Evolutionary conservation across 192 early-diverging fungal species (phyloP), one percentile per base, ranked within the genome.

Genomic region (Podila epicladia): DNA sequence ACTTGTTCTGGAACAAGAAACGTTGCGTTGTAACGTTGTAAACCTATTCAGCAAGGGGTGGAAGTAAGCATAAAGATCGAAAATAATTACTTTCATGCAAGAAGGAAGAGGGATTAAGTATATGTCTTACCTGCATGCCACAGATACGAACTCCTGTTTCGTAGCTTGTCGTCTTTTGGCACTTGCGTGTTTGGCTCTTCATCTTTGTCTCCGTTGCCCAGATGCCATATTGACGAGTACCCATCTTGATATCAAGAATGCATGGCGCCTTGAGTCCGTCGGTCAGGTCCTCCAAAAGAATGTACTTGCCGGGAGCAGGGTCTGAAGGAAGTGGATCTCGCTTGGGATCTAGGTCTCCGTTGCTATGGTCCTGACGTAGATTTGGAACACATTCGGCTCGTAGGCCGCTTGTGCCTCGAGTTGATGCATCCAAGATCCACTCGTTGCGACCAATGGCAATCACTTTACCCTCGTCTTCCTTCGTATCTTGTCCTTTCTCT

Each of bases 171-270:
- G 95, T 95, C 50, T 88, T 86, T 67, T 95, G 95, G 72, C 97
- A 99, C 82, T 99, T 99, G 51, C 89, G 82, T 49, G 93, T 97
- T 83, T 99, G 97, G 49, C 92, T 95, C 31, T 88, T 76, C 49
- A 93, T 86, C 77, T 99, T 99, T 53, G 91, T 90, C 17, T 88
- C 84, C 0, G 92, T 87, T 3, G 93, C 96, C 85, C 95, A 88
- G 61, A 99, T 91, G 6, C 98, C 97, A 73, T 97, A 93, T 83
- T 99, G 98, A 8, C 98, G 87, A 17, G 96, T 98, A 35, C 98
- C 98, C 97, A 99, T 99, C 72, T 99, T 99, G 62, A 99, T 88
- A 80, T 99, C 97, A 50, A 99, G 87, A 20, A 99, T 97, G 72
- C 97, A 98, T 0, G 98, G 98, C 37, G 90, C 91, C 78, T 91